phyloP scores from a whole-genome alignment of 352 stramenopile genomes.

The Thraustochytrium sp. region DNA sequence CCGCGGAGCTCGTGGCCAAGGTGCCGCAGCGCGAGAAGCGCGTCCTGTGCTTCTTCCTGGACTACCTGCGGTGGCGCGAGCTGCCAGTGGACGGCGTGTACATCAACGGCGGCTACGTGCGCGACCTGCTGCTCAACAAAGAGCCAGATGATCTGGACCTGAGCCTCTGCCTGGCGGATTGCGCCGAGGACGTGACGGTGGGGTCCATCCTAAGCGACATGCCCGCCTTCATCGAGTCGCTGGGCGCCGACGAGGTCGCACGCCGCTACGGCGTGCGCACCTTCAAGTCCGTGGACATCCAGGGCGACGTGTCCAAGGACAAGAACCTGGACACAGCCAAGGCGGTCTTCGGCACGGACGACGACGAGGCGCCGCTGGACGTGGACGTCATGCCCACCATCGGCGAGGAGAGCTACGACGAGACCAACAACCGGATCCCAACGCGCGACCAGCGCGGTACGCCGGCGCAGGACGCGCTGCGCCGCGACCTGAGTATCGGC shows the following conservation, averaged over 20 bases:
- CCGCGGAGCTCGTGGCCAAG: background rate
- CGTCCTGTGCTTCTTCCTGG: slow-evolving; percentile 22
- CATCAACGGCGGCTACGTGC: slow-evolving; percentile 37
- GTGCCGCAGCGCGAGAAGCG: background rate
- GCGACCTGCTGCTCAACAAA: slow-evolving; percentile 24
- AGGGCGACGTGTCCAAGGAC: slow-evolving; percentile 32
- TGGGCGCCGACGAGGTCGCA: background rate
- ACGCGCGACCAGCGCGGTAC: slow-evolving; percentile 18
- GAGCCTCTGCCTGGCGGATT: background rate
- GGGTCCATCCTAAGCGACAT: slow-evolving; percentile 13
- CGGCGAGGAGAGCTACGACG: slow-evolving; percentile 31
- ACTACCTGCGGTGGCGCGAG: background rate
- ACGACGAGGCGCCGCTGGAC: background rate
- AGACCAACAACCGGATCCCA: slow-evolving; percentile 4
- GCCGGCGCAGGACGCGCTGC: slow-evolving; percentile 15
- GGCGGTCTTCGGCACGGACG: background rate
- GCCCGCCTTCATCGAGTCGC: background rate
- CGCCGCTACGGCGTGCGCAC: background rate
- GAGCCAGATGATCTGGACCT: slow-evolving; percentile 19
- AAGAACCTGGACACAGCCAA: slow-evolving; percentile 36
- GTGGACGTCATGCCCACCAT: slow-evolving; percentile 38
- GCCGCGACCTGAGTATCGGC: slow-evolving; percentile 18
- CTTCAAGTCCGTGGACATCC: slow-evolving; percentile 25
- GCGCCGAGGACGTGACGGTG: slow-evolving; percentile 3
- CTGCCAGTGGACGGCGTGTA: background rate